These are phyloP conservation scores for Larix kaempferi DNA, from an alignment of 75 land plant species.

Conservation along the genomic window DNA sequence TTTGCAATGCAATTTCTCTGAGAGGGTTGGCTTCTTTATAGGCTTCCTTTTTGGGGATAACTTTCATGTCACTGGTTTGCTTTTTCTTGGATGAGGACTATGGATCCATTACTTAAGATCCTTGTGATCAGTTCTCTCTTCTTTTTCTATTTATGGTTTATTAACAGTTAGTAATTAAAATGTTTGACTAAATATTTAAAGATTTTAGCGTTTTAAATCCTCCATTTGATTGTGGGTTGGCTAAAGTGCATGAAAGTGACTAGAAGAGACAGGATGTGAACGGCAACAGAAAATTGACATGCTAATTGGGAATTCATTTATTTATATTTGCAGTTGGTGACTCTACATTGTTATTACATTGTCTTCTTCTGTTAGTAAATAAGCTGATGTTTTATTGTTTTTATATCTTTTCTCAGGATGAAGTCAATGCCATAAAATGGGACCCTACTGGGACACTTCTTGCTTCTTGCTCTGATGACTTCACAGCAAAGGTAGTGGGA, in stretches of 20 bases:
- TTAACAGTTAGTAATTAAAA: background rate
- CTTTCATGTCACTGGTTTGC: background rate
- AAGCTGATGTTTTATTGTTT: too few species aligned
- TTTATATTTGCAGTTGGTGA: background rate
- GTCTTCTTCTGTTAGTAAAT: too few species aligned
- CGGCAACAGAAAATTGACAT: background rate
- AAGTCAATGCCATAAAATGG: conserved; percentile 98
- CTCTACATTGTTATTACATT: too few species aligned
- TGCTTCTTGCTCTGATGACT: conserved; percentile 98
- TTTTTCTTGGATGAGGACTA: background rate
- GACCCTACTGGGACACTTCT: conserved; percentile 87
- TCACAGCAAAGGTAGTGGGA: conserved; percentile 78
- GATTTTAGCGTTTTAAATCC: background rate
- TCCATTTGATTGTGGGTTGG: background rate
- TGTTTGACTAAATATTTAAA: background rate
- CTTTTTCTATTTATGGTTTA: too few species aligned
- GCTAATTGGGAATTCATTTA: background rate
- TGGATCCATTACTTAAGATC: background rate
- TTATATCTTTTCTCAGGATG: conserved; percentile 51
- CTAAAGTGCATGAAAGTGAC: background rate
- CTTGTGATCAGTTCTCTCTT: background rate
- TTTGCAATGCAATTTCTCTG: background rate
- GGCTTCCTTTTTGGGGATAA: background rate
- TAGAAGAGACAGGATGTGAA: background rate
- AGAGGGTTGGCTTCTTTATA: background rate